These are phyloP conservation scores for Magnolia officinalis DNA, from an alignment of 164 flowering plant species.

Conservation along the genomic window DNA sequence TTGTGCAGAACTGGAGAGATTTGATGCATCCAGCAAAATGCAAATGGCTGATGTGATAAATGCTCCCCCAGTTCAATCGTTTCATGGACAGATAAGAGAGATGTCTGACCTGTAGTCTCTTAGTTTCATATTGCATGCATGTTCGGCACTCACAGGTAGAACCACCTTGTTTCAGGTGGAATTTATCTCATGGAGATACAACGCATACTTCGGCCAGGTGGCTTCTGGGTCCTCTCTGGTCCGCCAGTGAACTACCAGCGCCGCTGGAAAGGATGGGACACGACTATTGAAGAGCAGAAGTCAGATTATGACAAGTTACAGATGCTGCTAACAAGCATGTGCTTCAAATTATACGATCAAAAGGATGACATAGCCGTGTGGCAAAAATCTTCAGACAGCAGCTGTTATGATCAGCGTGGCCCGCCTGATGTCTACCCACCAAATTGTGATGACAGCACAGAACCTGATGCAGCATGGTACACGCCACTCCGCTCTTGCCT, in stretches of 20 bases:
- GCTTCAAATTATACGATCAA: slow-evolving; percentile 77
- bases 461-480: slow-evolving; percentile 91
- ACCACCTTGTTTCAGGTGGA: slow-evolving; percentile 60
- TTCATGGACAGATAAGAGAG: neutral
- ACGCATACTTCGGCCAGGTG: slow-evolving; percentile 96
- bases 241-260: slow-evolving; percentile 93
- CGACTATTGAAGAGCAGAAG: slow-evolving; percentile 83
- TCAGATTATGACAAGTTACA: slow-evolving; percentile 79
- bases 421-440: slow-evolving; percentile 63
- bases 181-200: slow-evolving; percentile 87
- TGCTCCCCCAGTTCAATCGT: neutral
- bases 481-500: slow-evolving; percentile 85
- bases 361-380: slow-evolving; percentile 97
- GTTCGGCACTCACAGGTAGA: neutral
- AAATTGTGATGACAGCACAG: slow-evolving; percentile 79
- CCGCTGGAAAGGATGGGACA: slow-evolving; percentile 96
- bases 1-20: neutral
- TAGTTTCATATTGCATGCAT: neutral
- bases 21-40: too few relatives aligned
- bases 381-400: slow-evolving; percentile 64
- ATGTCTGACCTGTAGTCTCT: neutral
- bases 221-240: slow-evolving; percentile 97
- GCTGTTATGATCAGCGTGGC: slow-evolving; percentile 59
- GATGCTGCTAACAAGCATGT: slow-evolving; percentile 70
- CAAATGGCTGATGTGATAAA: too few relatives aligned